Conservation (phyloP, 148 eudicot species). For the Salicornia ramosissima region DNA sequence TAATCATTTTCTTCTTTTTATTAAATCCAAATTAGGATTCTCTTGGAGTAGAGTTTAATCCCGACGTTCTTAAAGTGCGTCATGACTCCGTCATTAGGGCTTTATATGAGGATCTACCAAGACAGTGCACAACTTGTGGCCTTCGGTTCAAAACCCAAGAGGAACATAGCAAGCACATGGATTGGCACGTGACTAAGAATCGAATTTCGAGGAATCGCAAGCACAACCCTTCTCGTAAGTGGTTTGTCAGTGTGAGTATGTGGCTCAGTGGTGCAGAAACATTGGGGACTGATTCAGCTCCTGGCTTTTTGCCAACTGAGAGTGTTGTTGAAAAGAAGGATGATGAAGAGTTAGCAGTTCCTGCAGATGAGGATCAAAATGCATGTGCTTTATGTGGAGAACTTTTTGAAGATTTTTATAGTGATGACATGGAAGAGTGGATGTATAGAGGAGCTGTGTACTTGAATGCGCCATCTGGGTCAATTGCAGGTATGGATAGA, state of each 20-base stretch:
- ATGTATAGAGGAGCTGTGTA: slow-evolving; percentile 85
- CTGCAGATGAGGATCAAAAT: slow-evolving; percentile 84
- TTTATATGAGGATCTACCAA: slow-evolving; percentile 74
- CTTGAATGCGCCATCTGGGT: slow-evolving; percentile 35
- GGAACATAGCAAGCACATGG: slow-evolving; percentile 96
- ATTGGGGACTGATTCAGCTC: slow-evolving; percentile 66
- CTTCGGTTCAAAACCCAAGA: slow-evolving; percentile 86
- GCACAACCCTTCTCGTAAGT: slow-evolving; percentile 88
- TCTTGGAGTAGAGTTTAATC: slow-evolving; percentile 80
- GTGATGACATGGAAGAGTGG: slow-evolving; percentile 66
- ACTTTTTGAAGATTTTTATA: slow-evolving; percentile 75
- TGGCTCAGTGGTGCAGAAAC: slow-evolving; percentile 96
- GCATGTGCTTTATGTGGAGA: slow-evolving; percentile 90
- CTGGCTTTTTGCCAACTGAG: slow-evolving; percentile 70
- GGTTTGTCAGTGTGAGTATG: slow-evolving; percentile 78
- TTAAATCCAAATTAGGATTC: slow-evolving; percentile 42
- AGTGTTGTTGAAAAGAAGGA: slow-evolving; percentile 57
- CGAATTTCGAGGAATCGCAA: slow-evolving; percentile 63
- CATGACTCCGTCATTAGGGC: slow-evolving; percentile 68
- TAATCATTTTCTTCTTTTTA: not conserved
- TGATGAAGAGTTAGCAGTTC: slow-evolving; percentile 48
- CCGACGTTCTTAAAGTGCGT: slow-evolving; percentile 73
- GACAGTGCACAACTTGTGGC: slow-evolving; percentile 93
- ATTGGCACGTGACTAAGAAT: slow-evolving; percentile 38
- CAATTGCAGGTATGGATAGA: slow-evolving; percentile 53